Percentiles rank a stretch among this genome's conserved stretches.
These are phyloP conservation scores for Sanguinoderma infundibulare DNA, from an alignment of 1,284 basidiomycete species.

Conservation along the genomic window DNA sequence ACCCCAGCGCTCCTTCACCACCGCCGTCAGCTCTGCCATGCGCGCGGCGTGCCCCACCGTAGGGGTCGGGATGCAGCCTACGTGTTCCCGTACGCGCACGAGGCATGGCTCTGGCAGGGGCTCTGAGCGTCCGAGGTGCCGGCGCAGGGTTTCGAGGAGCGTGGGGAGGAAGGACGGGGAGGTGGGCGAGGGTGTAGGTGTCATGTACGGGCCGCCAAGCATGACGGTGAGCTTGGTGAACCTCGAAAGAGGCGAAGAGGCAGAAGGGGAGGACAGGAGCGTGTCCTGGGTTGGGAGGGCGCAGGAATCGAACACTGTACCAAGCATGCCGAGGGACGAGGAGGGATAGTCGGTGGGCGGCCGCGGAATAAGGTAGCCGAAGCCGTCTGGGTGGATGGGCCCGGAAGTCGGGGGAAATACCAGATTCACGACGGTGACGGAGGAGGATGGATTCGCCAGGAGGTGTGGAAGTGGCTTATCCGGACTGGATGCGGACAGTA, in stretches of 20 bases:
- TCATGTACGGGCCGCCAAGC: slow-evolving; percentile 83
- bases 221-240: slow-evolving; percentile 87
- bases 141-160: slow-evolving; percentile 53
- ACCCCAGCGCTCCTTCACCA: slow-evolving; percentile 52
- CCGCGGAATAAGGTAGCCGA: slow-evolving; percentile 94
- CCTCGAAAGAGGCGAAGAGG: slow-evolving; percentile 18
- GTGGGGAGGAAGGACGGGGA: slow-evolving; percentile 41
- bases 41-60: slow-evolving; percentile 75
- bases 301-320: slow-evolving; percentile 86
- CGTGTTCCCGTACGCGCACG: slow-evolving; percentile 60
- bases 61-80: slow-evolving; percentile 85
- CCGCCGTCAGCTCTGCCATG: slow-evolving; percentile 63
- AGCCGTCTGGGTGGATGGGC: slow-evolving; percentile 79
- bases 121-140: slow-evolving; percentile 45
- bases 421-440: slow-evolving; percentile 77
- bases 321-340: slow-evolving; percentile 63
- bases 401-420: slow-evolving; percentile 61
- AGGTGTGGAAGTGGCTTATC: slow-evolving; percentile 47
- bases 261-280: slow-evolving; percentile 26
- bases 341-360: slow-evolving; percentile 52
- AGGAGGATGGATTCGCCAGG: slow-evolving; percentile 61
- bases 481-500: slow-evolving; percentile 40
- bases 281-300: slow-evolving; percentile 73
- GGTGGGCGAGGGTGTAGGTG: slow-evolving; percentile 35
- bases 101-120: slow-evolving; percentile 63